Evolutionary conservation across 345 rosid genomes (phyloP).

Genomic region (Citrus cavaleriei): DNA sequence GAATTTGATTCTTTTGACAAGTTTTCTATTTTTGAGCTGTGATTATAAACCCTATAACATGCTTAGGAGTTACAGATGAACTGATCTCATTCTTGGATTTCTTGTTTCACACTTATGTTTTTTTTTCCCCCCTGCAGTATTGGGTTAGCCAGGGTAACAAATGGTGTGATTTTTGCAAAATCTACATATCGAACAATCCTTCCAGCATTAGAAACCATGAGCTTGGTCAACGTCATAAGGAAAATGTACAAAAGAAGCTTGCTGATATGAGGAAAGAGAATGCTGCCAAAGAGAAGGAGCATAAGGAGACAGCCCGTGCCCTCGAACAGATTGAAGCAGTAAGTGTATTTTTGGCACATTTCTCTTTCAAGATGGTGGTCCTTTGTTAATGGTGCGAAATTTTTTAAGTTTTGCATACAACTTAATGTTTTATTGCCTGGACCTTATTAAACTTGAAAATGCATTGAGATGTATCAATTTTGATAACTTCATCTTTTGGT

Average conservation of each 20-base stretch:
- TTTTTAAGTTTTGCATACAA: neutral
- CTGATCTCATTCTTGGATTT: neutral
- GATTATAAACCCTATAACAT: neutral
- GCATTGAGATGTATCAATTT: neutral
- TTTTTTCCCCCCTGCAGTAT: constrained; percentile 35
- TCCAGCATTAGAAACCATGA: constrained; percentile 92
- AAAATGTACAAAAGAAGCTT: constrained; percentile 68
- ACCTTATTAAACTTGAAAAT: neutral
- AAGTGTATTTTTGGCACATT: constrained; percentile 20
- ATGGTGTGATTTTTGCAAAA: constrained; percentile 97
- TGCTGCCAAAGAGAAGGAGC: constrained; percentile 75
- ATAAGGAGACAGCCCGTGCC: constrained; percentile 65
- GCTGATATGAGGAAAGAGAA: constrained; percentile 72
- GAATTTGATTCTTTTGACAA: neutral
- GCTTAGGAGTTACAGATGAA: neutral
- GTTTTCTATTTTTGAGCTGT: neutral
- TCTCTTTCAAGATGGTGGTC: neutral
- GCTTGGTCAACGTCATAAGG: constrained; percentile 80
- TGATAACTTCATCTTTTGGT: neutral
- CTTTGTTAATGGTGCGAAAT: neutral
- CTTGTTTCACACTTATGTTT: neutral
- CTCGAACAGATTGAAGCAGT: constrained; percentile 92
- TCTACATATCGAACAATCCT: constrained; percentile 71
- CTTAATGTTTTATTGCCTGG: neutral
- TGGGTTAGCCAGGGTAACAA: constrained; percentile 98